Base-by-base conservation (phyloP, 2,329 filamentous ascomycete species). In the Aureobasidium leucospermi region DNA sequence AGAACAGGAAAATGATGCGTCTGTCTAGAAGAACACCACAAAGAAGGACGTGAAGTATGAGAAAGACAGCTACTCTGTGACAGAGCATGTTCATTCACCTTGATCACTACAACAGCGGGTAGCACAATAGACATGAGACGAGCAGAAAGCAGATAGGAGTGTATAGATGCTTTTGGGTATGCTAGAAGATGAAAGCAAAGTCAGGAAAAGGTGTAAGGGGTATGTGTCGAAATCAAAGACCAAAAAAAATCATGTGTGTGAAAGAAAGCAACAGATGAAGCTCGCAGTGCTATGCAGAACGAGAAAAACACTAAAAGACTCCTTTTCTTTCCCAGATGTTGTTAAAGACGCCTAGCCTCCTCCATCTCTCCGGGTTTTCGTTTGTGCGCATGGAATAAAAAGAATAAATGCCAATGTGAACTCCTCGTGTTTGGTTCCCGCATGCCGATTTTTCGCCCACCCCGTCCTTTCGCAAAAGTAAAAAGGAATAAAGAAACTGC, bases 271-370 rank as follows among this genome's bases (percentile, higher is more conserved):
- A 11, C 3, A 29, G 19, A 58, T 23, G 23, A 3, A 23, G 8
- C 34, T 48, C 55, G 55, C 55, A 58, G 15, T 58, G 55, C 55
- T 58, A 58, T 58, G 55, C 55, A 56, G 41, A 19, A 15, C 36
- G 19, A 19, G 45, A 13, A 45, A 56, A 29, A 8, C 28, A 6
- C n/a, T 28, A 36, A 23, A 29, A 19, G 43, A 43, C 51, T 23
- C 51, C 51, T 28, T 36, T 43, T 10, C 38, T 9, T 8, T 13
- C 13, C 13, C 48, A 8, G 7, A 19, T 41, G 13, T 55, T 23
- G 9, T 43, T 23, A 23, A 4, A 8, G 23, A 43, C 38, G 36
- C 49, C 47, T 16, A 7, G 23, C n/a, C n/a, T 19, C n/a, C 15
- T 55, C 38, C 51, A 15, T 34, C 28, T 32, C 19, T 31, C 19